phyloP scores from a whole-genome alignment of 257 asterid genomes.

The Cinchona pubescens region DNA sequence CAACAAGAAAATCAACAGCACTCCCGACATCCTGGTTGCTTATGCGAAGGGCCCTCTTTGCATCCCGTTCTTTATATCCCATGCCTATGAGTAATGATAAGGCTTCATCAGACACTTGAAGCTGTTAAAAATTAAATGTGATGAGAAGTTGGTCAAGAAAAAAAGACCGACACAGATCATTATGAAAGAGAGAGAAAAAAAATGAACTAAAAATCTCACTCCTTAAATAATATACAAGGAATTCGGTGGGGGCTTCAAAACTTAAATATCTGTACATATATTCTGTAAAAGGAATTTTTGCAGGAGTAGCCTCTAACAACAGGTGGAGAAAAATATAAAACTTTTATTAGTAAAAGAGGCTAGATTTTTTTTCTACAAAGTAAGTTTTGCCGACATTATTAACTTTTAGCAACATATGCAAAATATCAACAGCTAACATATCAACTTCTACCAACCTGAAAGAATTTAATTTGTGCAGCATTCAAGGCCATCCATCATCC shows the following conservation, averaged over 20 bases:
- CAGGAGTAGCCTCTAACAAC: background rate
- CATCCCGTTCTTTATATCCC: constrained; percentile 74
- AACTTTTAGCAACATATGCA: background rate
- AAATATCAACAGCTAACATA: background rate
- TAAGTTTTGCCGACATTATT: background rate
- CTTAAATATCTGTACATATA: background rate
- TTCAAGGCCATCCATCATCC: constrained; percentile 46
- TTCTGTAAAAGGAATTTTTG: background rate
- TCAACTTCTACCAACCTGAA: constrained; percentile 44
- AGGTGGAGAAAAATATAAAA: background rate
- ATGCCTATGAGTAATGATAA: constrained; percentile 65
- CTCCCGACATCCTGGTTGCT: constrained; percentile 67
- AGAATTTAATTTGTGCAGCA: constrained; percentile 67
- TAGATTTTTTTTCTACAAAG: background rate
- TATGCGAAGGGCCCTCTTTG: constrained; percentile 94
- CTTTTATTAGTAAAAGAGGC: background rate
- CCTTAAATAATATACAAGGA: background rate
- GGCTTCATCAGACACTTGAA: constrained; percentile 84
- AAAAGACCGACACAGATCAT: background rate
- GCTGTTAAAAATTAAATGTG: constrained; percentile 39
- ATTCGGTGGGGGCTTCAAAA: background rate
- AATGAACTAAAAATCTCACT: background rate
- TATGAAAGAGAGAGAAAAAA: background rate
- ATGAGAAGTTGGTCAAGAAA: background rate
- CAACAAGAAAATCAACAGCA: constrained; percentile 80